Evolutionary conservation across 2,329 filamentous ascomycete species (phyloP).

Genomic region (Colletotrichum incanum): DNA sequence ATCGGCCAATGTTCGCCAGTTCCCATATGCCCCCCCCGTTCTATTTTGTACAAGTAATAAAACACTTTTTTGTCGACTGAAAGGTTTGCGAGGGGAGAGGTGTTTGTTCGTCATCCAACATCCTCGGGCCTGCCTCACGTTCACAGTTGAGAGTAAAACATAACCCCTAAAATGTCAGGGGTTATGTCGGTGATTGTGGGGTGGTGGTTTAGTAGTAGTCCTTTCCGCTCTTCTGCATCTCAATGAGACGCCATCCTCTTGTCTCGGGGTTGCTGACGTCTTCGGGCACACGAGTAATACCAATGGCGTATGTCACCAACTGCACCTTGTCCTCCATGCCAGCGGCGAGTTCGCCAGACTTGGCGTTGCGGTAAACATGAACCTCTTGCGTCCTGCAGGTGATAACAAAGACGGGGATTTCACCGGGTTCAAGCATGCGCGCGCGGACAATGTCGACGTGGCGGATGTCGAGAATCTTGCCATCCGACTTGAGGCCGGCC

Average conservation of each 20-base stretch:
- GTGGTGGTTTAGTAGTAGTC: slow-evolving; percentile 75
- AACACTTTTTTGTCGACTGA: slow-evolving; percentile 39
- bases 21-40: slow-evolving; percentile 37
- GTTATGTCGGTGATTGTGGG: background rate
- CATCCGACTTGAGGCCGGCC: slow-evolving; percentile 93
- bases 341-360: slow-evolving; percentile 89
- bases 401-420: slow-evolving; percentile 96
- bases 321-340: slow-evolving; percentile 99
- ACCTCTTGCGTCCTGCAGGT: slow-evolving; percentile 98
- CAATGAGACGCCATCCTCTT: slow-evolving; percentile 95
- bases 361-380: slow-evolving; percentile 94
- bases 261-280: slow-evolving; percentile 98
- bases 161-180: background rate
- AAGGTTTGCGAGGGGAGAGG: slow-evolving; percentile 29
- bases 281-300: slow-evolving; percentile 92
- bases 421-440: slow-evolving; percentile 85
- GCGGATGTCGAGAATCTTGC: slow-evolving; percentile 94
- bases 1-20: slow-evolving; percentile 35
- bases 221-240: slow-evolving; percentile 97
- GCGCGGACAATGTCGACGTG: slow-evolving; percentile 91
- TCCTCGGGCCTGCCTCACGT: slow-evolving; percentile 30
- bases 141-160: slow-evolving; percentile 13
- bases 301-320: slow-evolving; percentile 97
- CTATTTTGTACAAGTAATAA: slow-evolving; percentile 45
- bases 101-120: slow-evolving; percentile 16